Evolutionary conservation across 495 filamentous ascomycete species (phyloP), one percentile per base, ranked within the genome.

Genomic region (Podospora fimiseda): DNA sequence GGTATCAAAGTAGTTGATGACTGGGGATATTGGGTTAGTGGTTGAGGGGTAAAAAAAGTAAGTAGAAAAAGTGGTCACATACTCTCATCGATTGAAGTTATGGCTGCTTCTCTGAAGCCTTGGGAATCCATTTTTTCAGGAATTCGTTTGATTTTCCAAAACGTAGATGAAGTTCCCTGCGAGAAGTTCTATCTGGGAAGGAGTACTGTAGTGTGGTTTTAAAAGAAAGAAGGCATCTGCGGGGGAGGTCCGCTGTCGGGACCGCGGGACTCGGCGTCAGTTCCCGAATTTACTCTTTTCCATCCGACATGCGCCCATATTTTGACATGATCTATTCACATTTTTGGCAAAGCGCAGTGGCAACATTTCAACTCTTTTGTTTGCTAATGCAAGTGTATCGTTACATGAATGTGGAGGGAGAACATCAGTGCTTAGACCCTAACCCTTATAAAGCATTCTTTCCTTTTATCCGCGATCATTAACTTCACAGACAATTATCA

Each of bases 61-160:
- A n/a, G n/a, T n/a, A n/a, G n/a, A n/a, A n/a, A n/a, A n/a, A n/a
- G n/a, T n/a, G n/a, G 52, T 15, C 43, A 72, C 83, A 63, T 68
- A 90, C 90, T 95, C 27, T 95, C 87, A 45, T 95, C 87, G 58
- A 95, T 82, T 27, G 87, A 85, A 30, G 87, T 79, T 52, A 87
- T 80, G 24, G 90, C 93, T 37, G 92, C 90, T 53, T 82, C 78
- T 47, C 84, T 73, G 72, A 96, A 97, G 50, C 87, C 82, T 40
- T 86, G 74, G 18, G 86, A 85, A 61, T 96, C 83, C 92, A 97
- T 97, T 21, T 50, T 56, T n/a, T n/a, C n/a, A n/a, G n/a, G 6
- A 14, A 19, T 6, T 27, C 16, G 40, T 11, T 2, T 45, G 15
- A 9, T 13, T 41, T 48, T 39, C 19, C 8, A 11, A 39, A n/a